A percentile compares a stretch with the other conserved stretches of the same genome.
Evolutionary conservation across 2,329 filamentous ascomycete genomes (phyloP).

Genomic region (Sphaceloma murrayae): DNA sequence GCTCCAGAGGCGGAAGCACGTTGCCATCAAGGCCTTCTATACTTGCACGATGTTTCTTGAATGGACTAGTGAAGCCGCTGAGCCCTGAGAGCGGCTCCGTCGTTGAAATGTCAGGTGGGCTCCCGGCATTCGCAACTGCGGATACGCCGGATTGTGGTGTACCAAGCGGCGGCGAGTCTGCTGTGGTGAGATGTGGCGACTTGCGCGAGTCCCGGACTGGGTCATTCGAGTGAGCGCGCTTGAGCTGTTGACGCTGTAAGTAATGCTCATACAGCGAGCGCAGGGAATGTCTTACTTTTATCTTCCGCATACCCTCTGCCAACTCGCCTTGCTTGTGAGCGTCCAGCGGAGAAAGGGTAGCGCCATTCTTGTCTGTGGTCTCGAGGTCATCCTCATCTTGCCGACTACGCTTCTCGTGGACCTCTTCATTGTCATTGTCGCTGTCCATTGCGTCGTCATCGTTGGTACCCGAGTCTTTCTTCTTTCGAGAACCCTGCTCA

Average conservation of each 20-base stretch:
- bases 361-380: constrained; percentile 51
- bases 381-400: constrained; percentile 48
- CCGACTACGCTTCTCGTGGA: constrained; percentile 58
- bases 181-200: constrained; percentile 32
- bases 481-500: constrained; percentile 46
- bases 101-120: constrained; percentile 23
- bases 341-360: constrained; percentile 57
- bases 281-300: constrained; percentile 48
- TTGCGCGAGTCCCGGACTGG: constrained; percentile 32
- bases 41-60: constrained; percentile 66
- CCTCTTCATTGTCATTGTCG: constrained; percentile 55
- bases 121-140: constrained; percentile 25
- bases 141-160: constrained; percentile 31
- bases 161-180: constrained; percentile 35
- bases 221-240: constrained; percentile 61
- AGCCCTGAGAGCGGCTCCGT: constrained; percentile 30
- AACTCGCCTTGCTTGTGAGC: constrained; percentile 63
- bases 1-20: constrained; percentile 16
- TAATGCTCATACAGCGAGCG: background rate
- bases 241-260: constrained; percentile 47
- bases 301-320: constrained; percentile 70
- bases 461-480: constrained; percentile 37
- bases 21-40: constrained; percentile 32
- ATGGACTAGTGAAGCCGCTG: constrained; percentile 55
- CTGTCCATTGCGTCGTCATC: constrained; percentile 59